A percentile compares a stretch with the other conserved stretches of the same genome.
Evolutionary conservation across 768 basidiomycete genomes (phyloP).

Genomic region (Phallus indusiatus): DNA sequence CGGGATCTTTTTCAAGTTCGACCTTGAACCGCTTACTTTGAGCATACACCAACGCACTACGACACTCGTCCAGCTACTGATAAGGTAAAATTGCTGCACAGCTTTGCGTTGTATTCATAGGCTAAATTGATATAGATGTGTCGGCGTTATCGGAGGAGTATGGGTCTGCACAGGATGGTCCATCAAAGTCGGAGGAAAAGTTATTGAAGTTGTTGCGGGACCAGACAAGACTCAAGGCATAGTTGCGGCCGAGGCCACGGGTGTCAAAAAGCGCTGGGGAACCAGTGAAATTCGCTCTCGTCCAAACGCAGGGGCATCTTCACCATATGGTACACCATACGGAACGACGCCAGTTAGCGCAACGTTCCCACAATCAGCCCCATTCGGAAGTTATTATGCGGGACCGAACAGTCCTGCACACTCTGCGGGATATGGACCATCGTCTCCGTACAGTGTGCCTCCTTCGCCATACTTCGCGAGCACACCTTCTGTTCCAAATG

Average conservation of each 20-base stretch:
- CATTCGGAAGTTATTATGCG: not conserved
- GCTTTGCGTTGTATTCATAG: not conserved
- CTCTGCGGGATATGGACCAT: not conserved
- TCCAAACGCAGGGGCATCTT: constrained; percentile 27
- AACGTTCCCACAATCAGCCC: constrained; percentile 2
- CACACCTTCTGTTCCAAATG: not conserved
- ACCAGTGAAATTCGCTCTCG: constrained; percentile 57
- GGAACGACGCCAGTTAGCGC: constrained; percentile 23
- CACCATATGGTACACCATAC: constrained; percentile 28
- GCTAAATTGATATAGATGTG: constrained; percentile 33
- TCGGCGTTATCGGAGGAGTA: constrained; percentile 90
- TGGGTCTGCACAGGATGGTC: constrained; percentile 81
- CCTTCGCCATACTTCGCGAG: constrained; percentile 1
- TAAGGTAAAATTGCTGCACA: constrained; percentile 35
- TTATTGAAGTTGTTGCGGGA: constrained; percentile 55
- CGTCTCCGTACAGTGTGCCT: not conserved
- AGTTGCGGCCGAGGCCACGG: constrained; percentile 56
- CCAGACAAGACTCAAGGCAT: constrained; percentile 40
- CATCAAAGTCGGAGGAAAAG: constrained; percentile 47
- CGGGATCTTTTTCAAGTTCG: constrained; percentile 98
- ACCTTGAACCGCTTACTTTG: constrained; percentile 82
- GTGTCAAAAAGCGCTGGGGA: constrained; percentile 61
- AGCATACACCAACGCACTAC: constrained; percentile 86
- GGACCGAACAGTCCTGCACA: not conserved
- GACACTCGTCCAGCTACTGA: constrained; percentile 67